Conservation (phyloP, 2,329 filamentous ascomycete species). For the Fusarium nelsonii region DNA sequence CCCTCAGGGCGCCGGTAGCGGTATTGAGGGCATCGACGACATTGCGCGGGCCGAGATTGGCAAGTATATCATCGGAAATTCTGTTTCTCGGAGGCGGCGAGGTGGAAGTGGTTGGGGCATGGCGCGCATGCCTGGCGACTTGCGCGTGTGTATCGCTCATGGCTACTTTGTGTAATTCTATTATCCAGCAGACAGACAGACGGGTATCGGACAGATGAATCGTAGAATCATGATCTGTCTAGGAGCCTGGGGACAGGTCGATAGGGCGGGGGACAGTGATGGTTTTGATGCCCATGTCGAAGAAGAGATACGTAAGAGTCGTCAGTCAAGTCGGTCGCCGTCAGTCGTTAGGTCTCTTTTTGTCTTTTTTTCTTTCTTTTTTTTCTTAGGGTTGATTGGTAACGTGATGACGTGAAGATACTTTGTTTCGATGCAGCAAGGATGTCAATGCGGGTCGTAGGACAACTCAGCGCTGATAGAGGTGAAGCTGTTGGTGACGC, state of each 20-base stretch:
- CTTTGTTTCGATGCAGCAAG: constrained; percentile 20
- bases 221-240: constrained; percentile 48
- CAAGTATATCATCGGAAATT: constrained; percentile 69
- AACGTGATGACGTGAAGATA: constrained; percentile 22
- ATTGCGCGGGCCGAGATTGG: constrained; percentile 70
- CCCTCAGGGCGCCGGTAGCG: constrained; percentile 64
- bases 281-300: constrained; percentile 49
- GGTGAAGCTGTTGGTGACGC: constrained; percentile 24
- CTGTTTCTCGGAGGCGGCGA: constrained; percentile 62
- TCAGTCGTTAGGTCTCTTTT: constrained; percentile 14
- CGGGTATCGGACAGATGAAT: constrained; percentile 34
- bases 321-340: constrained; percentile 32
- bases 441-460: constrained; percentile 17
- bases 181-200: constrained; percentile 37
- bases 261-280: constrained; percentile 38
- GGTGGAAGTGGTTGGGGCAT: constrained; percentile 40
- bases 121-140: constrained; percentile 52
- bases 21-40: constrained; percentile 71
- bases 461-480: constrained; percentile 6
- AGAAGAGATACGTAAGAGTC: constrained; percentile 42
- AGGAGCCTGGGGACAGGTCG: constrained; percentile 47
- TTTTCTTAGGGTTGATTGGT: constrained; percentile 5
- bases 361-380: neutral
- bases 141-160: constrained; percentile 53
- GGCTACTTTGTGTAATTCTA: constrained; percentile 28